phyloP scores from a whole-genome alignment of 257 asterid species.

The Scutellaria barbata region DNA sequence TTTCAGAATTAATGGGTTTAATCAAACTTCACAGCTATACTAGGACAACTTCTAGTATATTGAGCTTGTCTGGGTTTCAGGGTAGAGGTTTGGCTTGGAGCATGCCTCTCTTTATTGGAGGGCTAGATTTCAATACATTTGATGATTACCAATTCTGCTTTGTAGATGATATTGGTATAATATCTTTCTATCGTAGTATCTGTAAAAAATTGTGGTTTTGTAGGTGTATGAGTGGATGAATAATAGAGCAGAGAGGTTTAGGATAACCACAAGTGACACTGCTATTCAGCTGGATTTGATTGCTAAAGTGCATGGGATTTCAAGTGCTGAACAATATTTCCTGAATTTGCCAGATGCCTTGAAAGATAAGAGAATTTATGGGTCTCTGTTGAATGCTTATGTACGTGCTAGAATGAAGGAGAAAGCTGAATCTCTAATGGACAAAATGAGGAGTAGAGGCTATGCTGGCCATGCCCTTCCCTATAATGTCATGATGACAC shows the following conservation, averaged over 20 bases:
- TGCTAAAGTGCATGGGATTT: constrained; percentile 78
- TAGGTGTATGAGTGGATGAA: constrained; percentile 95
- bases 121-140: neutral
- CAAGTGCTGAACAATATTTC: constrained; percentile 82
- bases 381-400: constrained; percentile 82
- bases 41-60: neutral
- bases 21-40: neutral
- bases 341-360: constrained; percentile 60
- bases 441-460: constrained; percentile 58
- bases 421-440: constrained; percentile 80
- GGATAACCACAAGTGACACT: constrained; percentile 73
- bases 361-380: constrained; percentile 80
- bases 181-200: constrained; percentile 13
- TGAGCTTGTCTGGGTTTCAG: constrained; percentile 13
- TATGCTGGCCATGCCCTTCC: constrained; percentile 71
- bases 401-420: constrained; percentile 67
- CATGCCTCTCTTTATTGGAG: constrained; percentile 13
- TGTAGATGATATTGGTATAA: neutral
- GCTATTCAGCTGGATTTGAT: constrained; percentile 92
- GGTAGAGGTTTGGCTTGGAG: neutral
- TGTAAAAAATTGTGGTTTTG: constrained; percentile 30
- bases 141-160: constrained; percentile 8
- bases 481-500: constrained; percentile 89
- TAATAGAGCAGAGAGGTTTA: constrained; percentile 67
- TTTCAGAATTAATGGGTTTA: neutral